Conservation (phyloP, 257 asterid genomes). For the Salvia miltiorrhiza region DNA sequence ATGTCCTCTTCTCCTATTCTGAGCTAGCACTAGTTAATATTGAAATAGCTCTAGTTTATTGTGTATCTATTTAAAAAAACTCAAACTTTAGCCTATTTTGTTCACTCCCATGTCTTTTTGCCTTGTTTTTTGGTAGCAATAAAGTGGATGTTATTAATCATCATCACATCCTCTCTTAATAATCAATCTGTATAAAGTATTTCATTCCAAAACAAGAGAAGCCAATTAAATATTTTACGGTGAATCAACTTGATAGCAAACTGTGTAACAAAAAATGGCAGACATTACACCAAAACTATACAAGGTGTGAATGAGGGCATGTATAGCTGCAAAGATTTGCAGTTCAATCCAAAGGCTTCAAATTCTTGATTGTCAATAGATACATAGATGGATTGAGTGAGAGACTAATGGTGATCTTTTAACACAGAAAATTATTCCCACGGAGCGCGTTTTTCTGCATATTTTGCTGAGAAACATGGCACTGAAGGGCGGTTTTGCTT, state of each 20-base stretch:
- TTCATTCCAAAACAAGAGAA: no score
- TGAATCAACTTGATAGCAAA: no score
- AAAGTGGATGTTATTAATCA: no score
- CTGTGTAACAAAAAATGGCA: constrained; percentile 15
- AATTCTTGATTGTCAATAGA: constrained; percentile 7
- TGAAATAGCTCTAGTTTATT: constrained; percentile 16
- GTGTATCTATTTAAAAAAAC: not conserved
- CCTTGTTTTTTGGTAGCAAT: no score
- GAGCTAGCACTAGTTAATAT: not conserved
- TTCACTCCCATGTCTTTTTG: not conserved
- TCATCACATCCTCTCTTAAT: no score
- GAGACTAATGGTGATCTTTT: no score
- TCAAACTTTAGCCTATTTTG: not conserved
- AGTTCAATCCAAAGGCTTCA: constrained; percentile 16
- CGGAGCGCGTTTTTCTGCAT: constrained; percentile 5
- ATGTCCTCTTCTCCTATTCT: not conserved
- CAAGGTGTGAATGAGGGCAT: constrained; percentile 31
- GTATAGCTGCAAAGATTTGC: constrained; percentile 24
- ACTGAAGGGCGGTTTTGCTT: no score
- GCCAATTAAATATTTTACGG: no score
- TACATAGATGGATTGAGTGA: constrained; percentile 8
- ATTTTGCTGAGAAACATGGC: constrained; percentile 10
- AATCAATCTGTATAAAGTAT: no score
- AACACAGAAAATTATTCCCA: constrained; percentile 11
- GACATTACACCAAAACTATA: constrained; percentile 24